Percentiles rank a stretch among this genome's conserved stretches.
phyloP scores from a whole-genome alignment of 495 filamentous ascomycete genomes.

The Podospora tetraspora region DNA sequence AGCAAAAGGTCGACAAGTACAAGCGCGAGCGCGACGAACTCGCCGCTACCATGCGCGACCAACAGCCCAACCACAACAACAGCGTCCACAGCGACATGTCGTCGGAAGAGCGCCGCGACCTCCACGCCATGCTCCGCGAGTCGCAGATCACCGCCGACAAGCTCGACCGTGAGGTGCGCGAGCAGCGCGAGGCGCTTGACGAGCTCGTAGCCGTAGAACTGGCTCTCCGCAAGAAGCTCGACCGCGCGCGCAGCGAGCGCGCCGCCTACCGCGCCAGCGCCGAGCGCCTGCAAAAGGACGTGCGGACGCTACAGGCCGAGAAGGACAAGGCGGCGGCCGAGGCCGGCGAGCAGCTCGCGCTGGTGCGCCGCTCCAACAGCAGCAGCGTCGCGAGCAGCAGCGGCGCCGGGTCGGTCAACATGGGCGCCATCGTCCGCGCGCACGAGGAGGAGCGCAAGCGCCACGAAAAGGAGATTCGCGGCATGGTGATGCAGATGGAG shows the following conservation, averaged over 20 bases:
- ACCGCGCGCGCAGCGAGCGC: slow-evolving; percentile 41
- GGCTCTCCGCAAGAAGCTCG: slow-evolving; percentile 40
- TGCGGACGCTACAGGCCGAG: slow-evolving; percentile 35
- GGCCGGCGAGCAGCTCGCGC: slow-evolving; percentile 17
- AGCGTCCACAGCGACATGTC: slow-evolving; percentile 29
- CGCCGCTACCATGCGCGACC: slow-evolving; percentile 26
- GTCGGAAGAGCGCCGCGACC: slow-evolving; percentile 48
- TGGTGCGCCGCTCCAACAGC: slow-evolving; percentile 12
- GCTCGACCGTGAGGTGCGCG: slow-evolving; percentile 39
- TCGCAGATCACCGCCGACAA: slow-evolving; percentile 56
- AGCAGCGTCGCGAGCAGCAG: background rate
- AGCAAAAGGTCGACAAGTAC: slow-evolving; percentile 49
- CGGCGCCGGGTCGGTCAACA: slow-evolving; percentile 21
- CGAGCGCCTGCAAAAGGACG: slow-evolving; percentile 40
- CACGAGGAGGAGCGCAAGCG: slow-evolving; percentile 51
- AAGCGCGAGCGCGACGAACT: slow-evolving; percentile 34
- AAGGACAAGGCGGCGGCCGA: slow-evolving; percentile 32
- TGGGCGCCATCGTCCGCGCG: slow-evolving; percentile 43
- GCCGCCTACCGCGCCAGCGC: slow-evolving; percentile 39
- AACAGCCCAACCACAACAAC: slow-evolving; percentile 25
- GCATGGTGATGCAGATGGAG: slow-evolving; percentile 80
- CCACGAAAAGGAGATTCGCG: slow-evolving; percentile 76
- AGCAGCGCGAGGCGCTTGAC: slow-evolving; percentile 35
- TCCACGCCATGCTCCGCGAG: slow-evolving; percentile 62
- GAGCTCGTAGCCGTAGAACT: slow-evolving; percentile 30